Conservation (phyloP, 768 basidiomycete genomes). For the Calocybe cyanea region DNA sequence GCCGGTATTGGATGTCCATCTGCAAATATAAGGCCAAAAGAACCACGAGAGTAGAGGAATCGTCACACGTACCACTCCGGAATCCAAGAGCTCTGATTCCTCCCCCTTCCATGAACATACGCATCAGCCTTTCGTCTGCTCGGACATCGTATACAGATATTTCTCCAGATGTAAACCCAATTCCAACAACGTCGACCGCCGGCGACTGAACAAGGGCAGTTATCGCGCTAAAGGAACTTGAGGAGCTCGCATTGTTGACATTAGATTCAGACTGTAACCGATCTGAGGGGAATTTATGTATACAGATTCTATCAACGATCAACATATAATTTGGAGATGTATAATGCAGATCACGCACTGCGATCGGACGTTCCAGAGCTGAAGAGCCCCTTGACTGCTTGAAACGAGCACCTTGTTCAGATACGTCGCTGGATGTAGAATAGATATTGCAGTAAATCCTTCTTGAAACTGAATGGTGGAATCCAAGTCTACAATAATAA, state of each 20-base stretch:
- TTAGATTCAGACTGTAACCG: constrained; percentile 41
- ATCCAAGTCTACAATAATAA: constrained; percentile 47
- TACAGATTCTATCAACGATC: constrained; percentile 56
- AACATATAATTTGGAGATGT: not conserved
- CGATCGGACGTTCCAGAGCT: constrained; percentile 93
- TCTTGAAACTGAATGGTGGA: constrained; percentile 72
- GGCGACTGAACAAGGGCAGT: constrained; percentile 86
- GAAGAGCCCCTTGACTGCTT: constrained; percentile 75
- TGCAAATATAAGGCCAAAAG: constrained; percentile 22
- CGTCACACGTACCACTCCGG: constrained; percentile 59
- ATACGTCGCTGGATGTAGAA: constrained; percentile 95
- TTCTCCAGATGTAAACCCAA: constrained; percentile 86
- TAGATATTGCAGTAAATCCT: constrained; percentile 78
- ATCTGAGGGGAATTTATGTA: constrained; percentile 70
- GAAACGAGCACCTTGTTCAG: constrained; percentile 91
- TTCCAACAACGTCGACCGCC: constrained; percentile 93
- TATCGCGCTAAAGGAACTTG: constrained; percentile 43
- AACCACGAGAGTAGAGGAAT: not conserved
- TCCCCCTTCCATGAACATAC: constrained; percentile 89
- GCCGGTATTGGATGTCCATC: constrained; percentile 89
- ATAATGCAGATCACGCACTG: constrained; percentile 42
- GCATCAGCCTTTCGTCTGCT: constrained; percentile 83
- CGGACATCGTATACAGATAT: constrained; percentile 89
- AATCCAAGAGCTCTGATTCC: constrained; percentile 75
- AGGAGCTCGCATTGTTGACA: constrained; percentile 13